phyloP scores from a whole-genome alignment of 2,329 filamentous ascomycete genomes.

The Phaeosphaeria sp. region DNA sequence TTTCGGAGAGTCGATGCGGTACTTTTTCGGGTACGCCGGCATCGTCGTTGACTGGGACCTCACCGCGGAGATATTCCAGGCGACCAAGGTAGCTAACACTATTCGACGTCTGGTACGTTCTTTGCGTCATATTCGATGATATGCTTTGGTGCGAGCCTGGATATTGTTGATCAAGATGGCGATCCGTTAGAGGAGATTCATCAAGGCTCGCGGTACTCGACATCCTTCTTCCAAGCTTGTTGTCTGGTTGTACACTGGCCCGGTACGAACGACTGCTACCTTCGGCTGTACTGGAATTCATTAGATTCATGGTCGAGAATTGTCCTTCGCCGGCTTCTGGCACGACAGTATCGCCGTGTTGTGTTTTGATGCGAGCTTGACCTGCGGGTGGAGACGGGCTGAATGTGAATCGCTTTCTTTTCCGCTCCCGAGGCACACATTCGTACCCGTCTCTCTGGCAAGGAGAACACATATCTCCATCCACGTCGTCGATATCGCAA shows the following conservation, averaged over 20 bases:
- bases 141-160: slow-evolving; percentile 22
- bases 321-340: slow-evolving; percentile 16
- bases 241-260: slow-evolving; percentile 23
- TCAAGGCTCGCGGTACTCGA: slow-evolving; percentile 29
- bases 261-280: slow-evolving; percentile 4
- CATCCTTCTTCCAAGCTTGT: slow-evolving; percentile 24
- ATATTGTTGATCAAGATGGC: slow-evolving; percentile 18
- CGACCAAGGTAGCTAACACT: slow-evolving; percentile 42
- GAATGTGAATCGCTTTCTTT: slow-evolving; percentile 42
- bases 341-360: slow-evolving; percentile 14
- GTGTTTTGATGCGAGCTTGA: slow-evolving; percentile 17
- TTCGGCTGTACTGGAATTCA: slow-evolving; percentile 9
- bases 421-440: slow-evolving; percentile 40
- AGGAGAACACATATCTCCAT: slow-evolving; percentile 48
- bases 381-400: slow-evolving; percentile 34
- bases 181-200: slow-evolving; percentile 27
- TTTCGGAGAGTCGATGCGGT: slow-evolving; percentile 34
- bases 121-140: slow-evolving; percentile 20
- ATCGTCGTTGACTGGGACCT: slow-evolving; percentile 44
- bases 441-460: slow-evolving; percentile 43
- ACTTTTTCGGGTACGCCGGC: slow-evolving; percentile 35
- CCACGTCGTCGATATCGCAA: slow-evolving; percentile 34
- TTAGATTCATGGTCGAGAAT: slow-evolving; percentile 7
- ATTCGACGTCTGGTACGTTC: slow-evolving; percentile 22
- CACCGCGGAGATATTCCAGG: slow-evolving; percentile 40